Evolutionary conservation across 257 asterid species (phyloP).

Genomic region (Salvia splendens): DNA sequence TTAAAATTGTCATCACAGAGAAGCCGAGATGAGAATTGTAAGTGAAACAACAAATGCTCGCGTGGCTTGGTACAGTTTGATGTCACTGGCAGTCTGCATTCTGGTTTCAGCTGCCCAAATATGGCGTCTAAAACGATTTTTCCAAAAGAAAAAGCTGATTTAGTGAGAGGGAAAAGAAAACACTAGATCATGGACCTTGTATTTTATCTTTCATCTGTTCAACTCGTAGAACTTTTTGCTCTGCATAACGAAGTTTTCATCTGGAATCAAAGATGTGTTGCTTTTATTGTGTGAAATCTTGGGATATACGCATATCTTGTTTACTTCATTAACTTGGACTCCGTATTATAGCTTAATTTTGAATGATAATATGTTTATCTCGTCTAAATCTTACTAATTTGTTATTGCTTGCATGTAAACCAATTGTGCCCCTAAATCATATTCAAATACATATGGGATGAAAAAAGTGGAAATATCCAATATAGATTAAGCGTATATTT

Average conservation of each 20-base stretch:
- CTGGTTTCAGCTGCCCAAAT: constrained; percentile 61
- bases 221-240: constrained; percentile 20
- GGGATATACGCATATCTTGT: background rate
- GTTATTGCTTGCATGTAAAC: too few species aligned
- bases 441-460: too few species aligned
- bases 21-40: constrained; percentile 78
- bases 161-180: constrained; percentile 37
- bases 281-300: constrained; percentile 10
- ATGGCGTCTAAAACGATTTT: constrained; percentile 61
- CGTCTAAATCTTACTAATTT: too few species aligned
- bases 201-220: constrained; percentile 17
- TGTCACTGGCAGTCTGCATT: constrained; percentile 82
- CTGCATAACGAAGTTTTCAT: constrained; percentile 6
- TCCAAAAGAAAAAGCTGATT: constrained; percentile 91
- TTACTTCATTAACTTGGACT: background rate
- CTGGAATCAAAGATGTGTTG: background rate
- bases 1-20: constrained; percentile 48
- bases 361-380: too few species aligned
- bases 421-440: too few species aligned
- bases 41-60: constrained; percentile 77
- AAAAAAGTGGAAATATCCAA: too few species aligned
- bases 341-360: background rate
- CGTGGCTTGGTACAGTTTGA: constrained; percentile 85
- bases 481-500: too few species aligned
- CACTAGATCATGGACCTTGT: constrained; percentile 30